Base-by-base conservation (phyloP, 495 filamentous ascomycete genomes). In the Parmelia sp. region DNA sequence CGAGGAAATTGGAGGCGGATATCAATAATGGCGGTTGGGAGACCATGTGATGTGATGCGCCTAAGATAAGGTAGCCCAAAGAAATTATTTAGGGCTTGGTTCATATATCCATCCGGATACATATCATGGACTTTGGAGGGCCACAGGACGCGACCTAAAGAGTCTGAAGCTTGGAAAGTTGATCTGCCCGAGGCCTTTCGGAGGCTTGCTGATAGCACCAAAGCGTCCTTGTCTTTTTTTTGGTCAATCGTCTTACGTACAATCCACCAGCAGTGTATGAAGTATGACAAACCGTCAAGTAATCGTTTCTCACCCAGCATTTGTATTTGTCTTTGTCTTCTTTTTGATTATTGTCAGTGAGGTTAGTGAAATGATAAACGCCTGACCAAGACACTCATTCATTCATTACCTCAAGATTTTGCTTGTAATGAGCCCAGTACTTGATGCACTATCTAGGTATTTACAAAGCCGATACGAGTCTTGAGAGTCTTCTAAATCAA, bases 1-100 rank as follows among this genome's bases (percentile, higher is more conserved):
- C 87, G 61, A 80, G 94, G 66, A 92, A 91, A 74, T 76, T 97
- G 65, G 94, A 98, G 78, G 88, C 88, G 15, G 94, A 98, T 71
- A 89, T 96, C 51, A 97, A 97, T 71, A 96, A 88, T 67, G 94
- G 94, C 10, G 94, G 94, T 4, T 98, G 94, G 94, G 94, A 98
- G 77, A 96, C 92, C 29, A 85, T 92, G 56, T 71, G 64, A 71
- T 19, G 51, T 6, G 29, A 33, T 33, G 29, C 6, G 21, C 29
- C 21, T 1, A n/a, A 55, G 0, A 21, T 33, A 5, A 21, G 15
- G 15, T 1, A 14, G 6, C 17, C 21, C 4, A 36, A 36, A 36
- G 10, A n/a, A n/a, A n/a, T n/a, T n/a, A n/a, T n/a, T n/a, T n/a
- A n/a, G n/a, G n/a, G n/a, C n/a, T n/a, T n/a, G n/a, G n/a, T n/a